Base-by-base conservation (phyloP, 208 protist genomes). In the Crithidia brevicula region DNA sequence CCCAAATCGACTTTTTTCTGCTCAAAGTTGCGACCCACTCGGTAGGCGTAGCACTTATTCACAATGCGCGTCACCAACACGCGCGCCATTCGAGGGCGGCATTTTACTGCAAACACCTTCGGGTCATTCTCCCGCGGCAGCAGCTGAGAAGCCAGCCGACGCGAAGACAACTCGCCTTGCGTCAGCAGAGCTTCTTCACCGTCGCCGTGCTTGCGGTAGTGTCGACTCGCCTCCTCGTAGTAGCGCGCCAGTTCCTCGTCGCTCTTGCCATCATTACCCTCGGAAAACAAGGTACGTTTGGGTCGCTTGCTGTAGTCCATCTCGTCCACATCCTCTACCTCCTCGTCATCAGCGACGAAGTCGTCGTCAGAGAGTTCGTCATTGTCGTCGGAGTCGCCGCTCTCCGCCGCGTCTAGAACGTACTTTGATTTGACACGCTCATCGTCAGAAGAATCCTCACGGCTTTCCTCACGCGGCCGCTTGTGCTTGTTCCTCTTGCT, bases 1-100 rank as follows among this genome's bases (percentile, higher is more conserved):
- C 91, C 91, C 28, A 97, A 77, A 57, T 97, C 93, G 1, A 90
- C 81, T 51, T 90, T 92, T 22, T 86, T 82, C 10, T 71, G 46
- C 66, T 93, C 83, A 56, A 86, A 89, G 72, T 96, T 95, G 40
- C 76, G 57, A 18, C 91, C 89, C n/a, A 88, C 85, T 43, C 88
- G 85, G 69, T 90, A 93, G 20, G 80, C 74, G 61, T 95, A 94
- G 77, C 93, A 97, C 73, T 97, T 97, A 78, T 97, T 95, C 50
- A 97, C 86, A 49, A 97, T 89, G 25, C 92, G 92, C 25, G 89
- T 88, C 30, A 97, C 92, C 40, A 97, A 79, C 38, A 91, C 45
- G 10, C 89, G 91, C 25, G 85, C 62, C 89, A 96, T 95, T 10
- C 91, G 78, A 28, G 93, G 89, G 18, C 82, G 82, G 57, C 86